Percentiles rank a stretch among this genome's conserved stretches.
phyloP scores from a whole-genome alignment of 768 basidiomycete genomes.

The Gymnopilus dilepis region DNA sequence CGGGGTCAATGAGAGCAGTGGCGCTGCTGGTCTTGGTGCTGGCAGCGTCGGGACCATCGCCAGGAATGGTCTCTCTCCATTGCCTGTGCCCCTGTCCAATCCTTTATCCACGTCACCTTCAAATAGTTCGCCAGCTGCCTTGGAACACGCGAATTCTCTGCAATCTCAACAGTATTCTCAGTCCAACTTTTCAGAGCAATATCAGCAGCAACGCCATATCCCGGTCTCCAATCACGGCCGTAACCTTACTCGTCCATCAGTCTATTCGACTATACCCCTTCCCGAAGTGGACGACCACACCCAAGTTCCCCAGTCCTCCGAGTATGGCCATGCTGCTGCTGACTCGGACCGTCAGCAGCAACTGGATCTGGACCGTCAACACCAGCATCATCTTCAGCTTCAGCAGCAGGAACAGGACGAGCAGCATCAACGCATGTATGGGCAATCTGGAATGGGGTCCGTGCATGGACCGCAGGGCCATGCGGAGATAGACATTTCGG shows the following conservation, averaged over 20 bases:
- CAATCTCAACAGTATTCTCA: not conserved
- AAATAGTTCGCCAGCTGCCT: not conserved
- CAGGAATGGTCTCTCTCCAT: slow-evolving; percentile 22
- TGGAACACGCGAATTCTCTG: not conserved
- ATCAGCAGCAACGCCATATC: slow-evolving; percentile 7
- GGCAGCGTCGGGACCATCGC: not conserved
- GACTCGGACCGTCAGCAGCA: slow-evolving; percentile 19
- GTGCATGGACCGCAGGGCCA: slow-evolving; percentile 17
- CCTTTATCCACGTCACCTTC: slow-evolving; percentile 17
- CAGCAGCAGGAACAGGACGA: slow-evolving; percentile 20
- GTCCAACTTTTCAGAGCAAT: slow-evolving; percentile 3
- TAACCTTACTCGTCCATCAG: slow-evolving; percentile 34
- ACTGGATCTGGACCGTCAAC: slow-evolving; percentile 18
- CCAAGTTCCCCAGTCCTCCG: slow-evolving; percentile 16
- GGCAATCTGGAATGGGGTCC: not conserved
- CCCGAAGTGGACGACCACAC: slow-evolving; percentile 31
- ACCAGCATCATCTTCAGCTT: slow-evolving; percentile 15
- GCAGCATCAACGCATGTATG: slow-evolving; percentile 7
- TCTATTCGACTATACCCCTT: slow-evolving; percentile 38
- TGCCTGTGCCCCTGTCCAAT: slow-evolving; percentile 22
- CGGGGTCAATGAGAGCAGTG: not conserved
- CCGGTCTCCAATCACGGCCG: slow-evolving; percentile 8
- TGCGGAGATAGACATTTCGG: not conserved
- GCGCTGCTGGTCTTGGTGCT: not conserved
- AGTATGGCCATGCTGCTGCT: slow-evolving; percentile 19